phyloP scores from a whole-genome alignment of 139 green algal genomes.

The Chlamydomonas schloesseri region DNA sequence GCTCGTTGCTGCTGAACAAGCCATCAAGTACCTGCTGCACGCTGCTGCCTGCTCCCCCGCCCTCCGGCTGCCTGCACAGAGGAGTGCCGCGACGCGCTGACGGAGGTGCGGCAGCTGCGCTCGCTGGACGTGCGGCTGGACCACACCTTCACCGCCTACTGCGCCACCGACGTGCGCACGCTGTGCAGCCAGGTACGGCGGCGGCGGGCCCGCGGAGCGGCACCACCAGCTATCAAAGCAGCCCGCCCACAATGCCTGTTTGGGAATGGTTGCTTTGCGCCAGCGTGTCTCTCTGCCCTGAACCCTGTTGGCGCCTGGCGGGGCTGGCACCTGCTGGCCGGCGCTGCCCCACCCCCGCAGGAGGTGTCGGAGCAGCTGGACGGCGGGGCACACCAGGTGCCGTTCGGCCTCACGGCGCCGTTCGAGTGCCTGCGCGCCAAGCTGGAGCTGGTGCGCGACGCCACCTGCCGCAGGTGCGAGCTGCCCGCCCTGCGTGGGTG shows the following conservation, averaged over 20 bases:
- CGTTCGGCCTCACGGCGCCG: constrained; percentile 14
- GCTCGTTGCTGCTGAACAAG: too few relatives aligned
- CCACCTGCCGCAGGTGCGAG: constrained; percentile 34
- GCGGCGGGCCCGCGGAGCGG: too few relatives aligned
- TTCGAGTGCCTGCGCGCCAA: constrained; percentile 49
- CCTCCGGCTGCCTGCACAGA: background rate
- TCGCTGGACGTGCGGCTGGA: constrained; percentile 56
- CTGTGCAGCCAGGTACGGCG: constrained; percentile 15
- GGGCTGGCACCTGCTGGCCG: too few relatives aligned
- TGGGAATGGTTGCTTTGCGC: too few relatives aligned
- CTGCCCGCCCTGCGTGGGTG: too few relatives aligned
- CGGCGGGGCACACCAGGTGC: background rate
- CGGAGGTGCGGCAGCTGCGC: constrained; percentile 34
- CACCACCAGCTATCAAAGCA: too few relatives aligned
- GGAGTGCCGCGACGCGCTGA: constrained; percentile 30
- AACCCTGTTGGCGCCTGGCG: too few relatives aligned
- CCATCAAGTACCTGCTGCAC: background rate
- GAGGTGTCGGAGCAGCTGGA: background rate
- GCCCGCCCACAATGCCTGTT: too few relatives aligned
- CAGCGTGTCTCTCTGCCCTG: too few relatives aligned
- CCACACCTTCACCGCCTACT: constrained; percentile 25
- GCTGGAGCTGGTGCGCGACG: constrained; percentile 9
- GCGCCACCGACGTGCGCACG: constrained; percentile 25
- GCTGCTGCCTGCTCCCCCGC: background rate
- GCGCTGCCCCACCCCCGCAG: too few relatives aligned